Percentiles rank a stretch among this genome's conserved stretches.
Evolutionary conservation across 768 basidiomycete genomes (phyloP).

Genomic region (Russula foetens): DNA sequence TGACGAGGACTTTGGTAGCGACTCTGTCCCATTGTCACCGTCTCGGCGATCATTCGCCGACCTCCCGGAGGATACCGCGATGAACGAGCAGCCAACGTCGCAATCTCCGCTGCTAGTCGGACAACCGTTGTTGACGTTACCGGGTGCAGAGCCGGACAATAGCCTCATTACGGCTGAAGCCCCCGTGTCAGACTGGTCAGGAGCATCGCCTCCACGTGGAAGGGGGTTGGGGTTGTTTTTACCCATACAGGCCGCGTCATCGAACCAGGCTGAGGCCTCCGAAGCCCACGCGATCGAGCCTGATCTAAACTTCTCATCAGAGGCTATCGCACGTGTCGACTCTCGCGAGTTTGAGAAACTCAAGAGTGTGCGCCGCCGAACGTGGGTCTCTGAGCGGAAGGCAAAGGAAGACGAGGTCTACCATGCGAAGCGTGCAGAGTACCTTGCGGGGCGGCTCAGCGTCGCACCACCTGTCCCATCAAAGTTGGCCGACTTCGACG

Average conservation of each 20-base stretch:
- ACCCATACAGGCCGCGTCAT: conserved; percentile 17
- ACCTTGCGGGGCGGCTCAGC: conserved; percentile 13
- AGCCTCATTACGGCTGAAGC: conserved; percentile 19
- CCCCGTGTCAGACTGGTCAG: conserved; percentile 11
- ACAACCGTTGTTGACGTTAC: conserved; percentile 30
- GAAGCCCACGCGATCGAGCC: conserved; percentile 14
- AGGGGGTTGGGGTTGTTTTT: conserved; percentile 17
- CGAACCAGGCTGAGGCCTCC: conserved; percentile 5
- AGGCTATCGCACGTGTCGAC: conserved; percentile 9
- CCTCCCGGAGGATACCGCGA: conserved; percentile 12
- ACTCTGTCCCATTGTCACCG: conserved; percentile 10
- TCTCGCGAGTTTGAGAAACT: conserved; percentile 12
- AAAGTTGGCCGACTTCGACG: conserved; percentile 22
- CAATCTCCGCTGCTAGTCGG: conserved; percentile 2
- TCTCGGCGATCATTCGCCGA: conserved; percentile 15
- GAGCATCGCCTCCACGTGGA: conserved; percentile 5
- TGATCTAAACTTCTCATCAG: conserved; percentile 12
- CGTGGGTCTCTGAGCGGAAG: conserved; percentile 18
- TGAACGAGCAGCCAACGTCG: neutral
- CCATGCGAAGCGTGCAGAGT: conserved; percentile 13
- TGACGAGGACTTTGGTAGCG: neutral
- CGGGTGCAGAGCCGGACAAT: conserved; percentile 38
- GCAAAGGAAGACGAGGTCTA: conserved; percentile 17
- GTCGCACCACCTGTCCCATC: conserved; percentile 18
- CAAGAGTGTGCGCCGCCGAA: conserved; percentile 14